Base-by-base conservation (phyloP, 1,139 yeast genomes). In the Geotrichum bryndzae region DNA sequence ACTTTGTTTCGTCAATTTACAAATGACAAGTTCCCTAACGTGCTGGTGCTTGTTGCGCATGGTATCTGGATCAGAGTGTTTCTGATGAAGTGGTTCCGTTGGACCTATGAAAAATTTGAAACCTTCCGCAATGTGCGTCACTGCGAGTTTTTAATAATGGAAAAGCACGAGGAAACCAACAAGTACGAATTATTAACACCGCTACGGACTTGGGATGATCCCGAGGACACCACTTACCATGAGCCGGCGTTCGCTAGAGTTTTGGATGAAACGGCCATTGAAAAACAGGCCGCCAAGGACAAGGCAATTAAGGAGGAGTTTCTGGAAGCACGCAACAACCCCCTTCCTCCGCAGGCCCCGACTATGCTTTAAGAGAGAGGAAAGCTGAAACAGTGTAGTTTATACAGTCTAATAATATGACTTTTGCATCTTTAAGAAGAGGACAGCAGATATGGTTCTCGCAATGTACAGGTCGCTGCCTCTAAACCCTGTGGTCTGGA, bases 31-130 rank as follows among this genome's bases (percentile, higher is more conserved):
- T 88, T 87, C 73, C 92, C 95, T 11, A 80, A 82, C 58, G 86
- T 90, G 22, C 79, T 90, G 56, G 92, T 91, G 1, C 76, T 91
- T 58, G 97, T 91, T 48, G 87, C 96, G 1, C 97, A 91, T 73
- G 97, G 97, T 8, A 89, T 91, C 23, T 90, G 96, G 95, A 89
- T 96, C 4, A 78, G 97, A 54, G 97, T 90, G 15, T 91, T 91
- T 69, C 74, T 91, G 56, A 90, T 91, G 94, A 88, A 90, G 70
- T 77, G 97, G 97, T 91, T 85, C 72, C 78, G 96, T 61, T 91
- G 97, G 97, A 82, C 88, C 1, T 92, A 87, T 71, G 97, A 91
- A 72, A 86, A 87, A 74, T 91, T 90, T 74, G 97, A 91, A 74
- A 80, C 86, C 53, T 79, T 91, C 66, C 81, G 87, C 63, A 91